Evolutionary conservation across 225 moss, liverwort and hornwort genomes (phyloP), one percentile per base, ranked within the genome.

Genomic region (Pleurozium schreberi): DNA sequence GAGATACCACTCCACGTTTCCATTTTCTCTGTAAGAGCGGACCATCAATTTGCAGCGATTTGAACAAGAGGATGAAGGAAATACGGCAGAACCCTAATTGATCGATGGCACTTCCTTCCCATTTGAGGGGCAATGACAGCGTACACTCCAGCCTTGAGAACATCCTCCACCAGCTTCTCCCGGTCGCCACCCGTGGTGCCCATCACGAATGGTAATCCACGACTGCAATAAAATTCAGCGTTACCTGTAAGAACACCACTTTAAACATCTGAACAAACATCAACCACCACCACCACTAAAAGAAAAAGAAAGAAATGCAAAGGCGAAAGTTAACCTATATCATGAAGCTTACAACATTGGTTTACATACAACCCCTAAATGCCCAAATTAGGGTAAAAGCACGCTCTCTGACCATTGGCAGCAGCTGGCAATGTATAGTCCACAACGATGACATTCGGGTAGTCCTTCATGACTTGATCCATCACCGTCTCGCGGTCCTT

Each of bases 101-200:
- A 57, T 38, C 43, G 43, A 71, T 74, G 42, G 42, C 38, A 82
- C 49, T 76, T 83, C 71, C 82, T 99, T 84, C 98, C 98, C 98
- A 99, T 99, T 87, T 99, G 96, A 53, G 98, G 98, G 28, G 98
- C 95, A 63, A 99, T 97, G 70, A 99, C 95, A 67, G 97, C 93
- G 87, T 94, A 99, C 33, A 93, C 95, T 62, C 97, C 95, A 86
- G 97, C 90, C 45, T 82, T 90, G 42, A 92, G 64, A 60, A 96
- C 97, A 91, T 93, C 95, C 53, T 93, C 88, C 80, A 95, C 68
- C 34, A 99, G 93, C 93, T 95, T 97, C 75, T 88, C 92, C 81
- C 97, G 96, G 85, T 99, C 96, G 33, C 98, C 98, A 69, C 97
- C 97, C 52, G 98, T 96, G 82, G 98, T 99, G 84, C 98, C 97